Percentiles rank a stretch among this genome's conserved stretches.
Evolutionary conservation across 306 rosid genomes (phyloP).

Genomic region (Prunus fruticosa): DNA sequence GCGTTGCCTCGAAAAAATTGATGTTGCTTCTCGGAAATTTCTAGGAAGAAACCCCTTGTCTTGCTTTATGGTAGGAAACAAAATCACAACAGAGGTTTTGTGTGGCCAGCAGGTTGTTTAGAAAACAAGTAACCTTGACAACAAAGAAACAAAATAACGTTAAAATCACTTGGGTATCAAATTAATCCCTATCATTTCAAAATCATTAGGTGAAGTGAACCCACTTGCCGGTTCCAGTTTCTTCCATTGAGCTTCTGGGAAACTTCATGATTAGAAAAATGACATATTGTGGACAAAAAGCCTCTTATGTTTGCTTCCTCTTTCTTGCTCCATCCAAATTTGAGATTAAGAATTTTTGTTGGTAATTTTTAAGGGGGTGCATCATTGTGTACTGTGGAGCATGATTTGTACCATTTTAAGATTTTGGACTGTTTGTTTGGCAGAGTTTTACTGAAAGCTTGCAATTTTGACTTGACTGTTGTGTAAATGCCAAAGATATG

Average conservation of each 20-base stretch:
- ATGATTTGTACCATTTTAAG: too few relatives aligned
- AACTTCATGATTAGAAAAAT: conserved; percentile 14
- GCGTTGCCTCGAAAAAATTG: background rate
- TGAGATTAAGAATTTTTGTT: background rate
- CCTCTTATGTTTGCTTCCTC: background rate
- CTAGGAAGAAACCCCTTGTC: background rate
- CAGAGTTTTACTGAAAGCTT: background rate
- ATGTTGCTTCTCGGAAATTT: conserved; percentile 32
- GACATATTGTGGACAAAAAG: background rate
- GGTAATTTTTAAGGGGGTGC: too few relatives aligned
- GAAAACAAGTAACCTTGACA: background rate
- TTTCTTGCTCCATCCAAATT: background rate
- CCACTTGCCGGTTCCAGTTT: background rate
- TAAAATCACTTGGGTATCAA: background rate
- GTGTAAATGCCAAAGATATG: background rate
- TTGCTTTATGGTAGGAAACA: background rate
- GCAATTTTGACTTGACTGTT: background rate
- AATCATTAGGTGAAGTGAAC: too few relatives aligned
- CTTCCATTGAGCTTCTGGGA: conserved; percentile 8
- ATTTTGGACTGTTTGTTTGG: too few relatives aligned
- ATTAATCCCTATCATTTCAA: background rate
- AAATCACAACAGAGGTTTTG: background rate
- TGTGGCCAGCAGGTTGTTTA: too few relatives aligned
- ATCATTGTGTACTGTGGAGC: too few relatives aligned
- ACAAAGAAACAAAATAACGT: background rate